Percentiles rank a stretch among this genome's conserved stretches.
Conservation (phyloP, 768 basidiomycete genomes). For the Leccinum subtestaceum region DNA sequence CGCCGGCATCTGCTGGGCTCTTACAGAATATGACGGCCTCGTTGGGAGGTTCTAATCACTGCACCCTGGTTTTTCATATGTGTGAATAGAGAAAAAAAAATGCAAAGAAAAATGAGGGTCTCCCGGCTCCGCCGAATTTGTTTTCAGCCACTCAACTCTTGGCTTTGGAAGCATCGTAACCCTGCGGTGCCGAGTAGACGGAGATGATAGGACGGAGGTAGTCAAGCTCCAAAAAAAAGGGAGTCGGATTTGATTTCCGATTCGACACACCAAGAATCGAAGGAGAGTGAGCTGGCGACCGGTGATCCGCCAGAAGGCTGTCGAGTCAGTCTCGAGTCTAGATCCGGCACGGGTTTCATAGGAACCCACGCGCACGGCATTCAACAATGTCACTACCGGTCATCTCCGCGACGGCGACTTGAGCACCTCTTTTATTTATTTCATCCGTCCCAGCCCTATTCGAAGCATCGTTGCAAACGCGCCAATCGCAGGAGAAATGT, state of each 20-base stretch:
- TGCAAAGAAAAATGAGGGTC: background rate
- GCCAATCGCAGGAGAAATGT: constrained; percentile 1
- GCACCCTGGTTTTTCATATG: too few relatives aligned
- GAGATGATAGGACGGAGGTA: background rate
- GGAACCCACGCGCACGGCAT: constrained; percentile 1
- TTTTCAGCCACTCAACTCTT: background rate
- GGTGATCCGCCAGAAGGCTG: constrained; percentile 14
- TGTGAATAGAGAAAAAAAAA: background rate
- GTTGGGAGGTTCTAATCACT: background rate
- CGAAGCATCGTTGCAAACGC: background rate
- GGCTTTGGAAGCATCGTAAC: background rate
- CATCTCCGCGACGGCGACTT: constrained; percentile 16
- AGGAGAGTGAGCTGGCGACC: background rate
- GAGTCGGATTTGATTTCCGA: constrained; percentile 9
- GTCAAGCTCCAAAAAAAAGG: constrained; percentile 1
- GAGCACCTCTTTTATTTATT: background rate
- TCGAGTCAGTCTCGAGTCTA: constrained; percentile 1
- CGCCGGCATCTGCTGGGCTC: background rate
- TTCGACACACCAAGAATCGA: constrained; percentile 3
- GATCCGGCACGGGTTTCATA: constrained; percentile 2
- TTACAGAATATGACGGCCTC: background rate
- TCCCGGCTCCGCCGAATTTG: background rate
- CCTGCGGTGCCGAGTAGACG: background rate
- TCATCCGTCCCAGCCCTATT: background rate
- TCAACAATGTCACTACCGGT: background rate